phyloP scores from a whole-genome alignment of 345 rosid genomes.

The Linum trigynum region DNA sequence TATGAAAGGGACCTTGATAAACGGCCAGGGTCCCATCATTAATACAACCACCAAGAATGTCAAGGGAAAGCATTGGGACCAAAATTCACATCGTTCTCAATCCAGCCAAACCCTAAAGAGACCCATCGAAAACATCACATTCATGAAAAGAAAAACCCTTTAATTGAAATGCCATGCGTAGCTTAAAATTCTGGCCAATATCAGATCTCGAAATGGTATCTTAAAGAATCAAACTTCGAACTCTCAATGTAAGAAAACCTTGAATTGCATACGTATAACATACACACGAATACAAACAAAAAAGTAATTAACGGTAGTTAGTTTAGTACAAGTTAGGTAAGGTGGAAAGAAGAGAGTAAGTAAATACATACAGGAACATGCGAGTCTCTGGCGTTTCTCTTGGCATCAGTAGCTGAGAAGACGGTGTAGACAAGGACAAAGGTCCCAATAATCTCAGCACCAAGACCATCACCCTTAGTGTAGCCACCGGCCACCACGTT shows the following conservation, averaged over 20 bases:
- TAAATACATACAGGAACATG: constrained; percentile 48
- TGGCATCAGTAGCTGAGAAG: constrained; percentile 72
- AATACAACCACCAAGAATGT: too few species aligned
- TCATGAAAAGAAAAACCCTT: too few species aligned
- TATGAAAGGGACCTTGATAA: background rate
- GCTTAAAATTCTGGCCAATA: too few species aligned
- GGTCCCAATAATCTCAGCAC: constrained; percentile 2
- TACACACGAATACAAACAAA: too few species aligned
- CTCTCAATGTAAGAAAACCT: too few species aligned
- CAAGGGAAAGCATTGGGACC: background rate
- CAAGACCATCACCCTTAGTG: constrained; percentile 39
- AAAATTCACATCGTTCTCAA: background rate
- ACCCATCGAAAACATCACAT: background rate
- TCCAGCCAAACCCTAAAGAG: background rate
- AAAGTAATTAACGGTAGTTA: background rate
- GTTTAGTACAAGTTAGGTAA: background rate
- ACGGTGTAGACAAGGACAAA: constrained; percentile 7
- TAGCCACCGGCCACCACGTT: constrained; percentile 47
- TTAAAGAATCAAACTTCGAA: too few species aligned
- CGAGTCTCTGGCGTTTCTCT: constrained; percentile 71
- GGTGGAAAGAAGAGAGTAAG: background rate
- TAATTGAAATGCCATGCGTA: too few species aligned
- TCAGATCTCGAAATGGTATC: too few species aligned
- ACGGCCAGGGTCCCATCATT: background rate
- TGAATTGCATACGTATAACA: too few species aligned